Evolutionary conservation across 306 rosid species (phyloP).

Genomic region (Begonia peltatifolia): DNA sequence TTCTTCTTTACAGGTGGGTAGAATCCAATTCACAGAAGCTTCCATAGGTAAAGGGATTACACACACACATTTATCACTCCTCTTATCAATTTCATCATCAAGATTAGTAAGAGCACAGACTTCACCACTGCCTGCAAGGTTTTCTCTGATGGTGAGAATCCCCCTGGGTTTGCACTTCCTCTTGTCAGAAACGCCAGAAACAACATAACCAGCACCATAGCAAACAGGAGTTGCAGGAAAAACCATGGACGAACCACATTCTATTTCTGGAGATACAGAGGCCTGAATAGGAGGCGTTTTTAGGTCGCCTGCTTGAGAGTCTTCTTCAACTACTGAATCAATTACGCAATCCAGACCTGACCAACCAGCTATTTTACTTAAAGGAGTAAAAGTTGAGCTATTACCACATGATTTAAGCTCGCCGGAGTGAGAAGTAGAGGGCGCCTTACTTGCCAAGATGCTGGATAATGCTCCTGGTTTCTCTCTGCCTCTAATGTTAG

Average conservation of each 20-base stretch:
- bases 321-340: slow-evolving; percentile 21
- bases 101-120: slow-evolving; percentile 19
- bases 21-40: slow-evolving; percentile 75
- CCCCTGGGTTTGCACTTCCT: slow-evolving; percentile 88
- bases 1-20: slow-evolving; percentile 42
- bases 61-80: slow-evolving; percentile 9
- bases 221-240: slow-evolving; percentile 41
- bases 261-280: slow-evolving; percentile 76
- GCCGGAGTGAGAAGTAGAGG: slow-evolving; percentile 16
- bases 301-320: slow-evolving; percentile 16
- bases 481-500: slow-evolving; percentile 19
- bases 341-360: slow-evolving; percentile 14
- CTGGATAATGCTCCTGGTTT: slow-evolving; percentile 26
- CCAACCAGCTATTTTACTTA: slow-evolving; percentile 21
- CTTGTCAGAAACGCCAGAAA: slow-evolving; percentile 69
- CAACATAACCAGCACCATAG: slow-evolving; percentile 68
- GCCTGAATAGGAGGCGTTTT: slow-evolving; percentile 63
- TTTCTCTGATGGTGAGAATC: slow-evolving; percentile 46
- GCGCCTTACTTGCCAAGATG: slow-evolving; percentile 9
- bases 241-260: slow-evolving; percentile 38
- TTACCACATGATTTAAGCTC: slow-evolving; percentile 12
- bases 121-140: slow-evolving; percentile 22
- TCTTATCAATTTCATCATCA: slow-evolving; percentile 18
- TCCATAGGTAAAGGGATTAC: slow-evolving; percentile 48
- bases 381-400: slow-evolving; percentile 32